Evolutionary conservation across 352 stramenopile species (phyloP).

Genomic region (Phytophthora fragariaefolia): DNA sequence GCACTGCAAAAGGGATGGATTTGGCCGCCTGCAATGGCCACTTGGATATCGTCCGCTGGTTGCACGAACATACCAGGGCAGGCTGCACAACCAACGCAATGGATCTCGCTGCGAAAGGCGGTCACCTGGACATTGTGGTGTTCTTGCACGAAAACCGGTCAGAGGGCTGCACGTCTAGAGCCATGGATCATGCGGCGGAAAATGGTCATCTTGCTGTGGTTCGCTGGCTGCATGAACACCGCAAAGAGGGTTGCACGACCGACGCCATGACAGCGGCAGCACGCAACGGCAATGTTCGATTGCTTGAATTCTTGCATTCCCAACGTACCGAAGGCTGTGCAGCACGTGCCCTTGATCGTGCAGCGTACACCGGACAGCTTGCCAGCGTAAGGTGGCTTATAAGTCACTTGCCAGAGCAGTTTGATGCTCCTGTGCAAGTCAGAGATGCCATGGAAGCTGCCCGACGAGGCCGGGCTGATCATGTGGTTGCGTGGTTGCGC

Average conservation of each 20-base stretch:
- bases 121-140: constrained; percentile 37
- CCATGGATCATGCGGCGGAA: constrained; percentile 59
- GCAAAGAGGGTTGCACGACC: constrained; percentile 44
- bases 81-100: constrained; percentile 54
- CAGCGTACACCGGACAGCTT: constrained; percentile 44
- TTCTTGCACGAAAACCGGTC: constrained; percentile 49
- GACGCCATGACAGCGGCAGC: constrained; percentile 55
- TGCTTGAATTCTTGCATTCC: constrained; percentile 43
- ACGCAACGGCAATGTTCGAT: constrained; percentile 43
- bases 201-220: constrained; percentile 48
- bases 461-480: constrained; percentile 34
- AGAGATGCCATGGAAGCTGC: constrained; percentile 32
- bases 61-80: too few relatives aligned
- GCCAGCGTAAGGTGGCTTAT: constrained; percentile 45
- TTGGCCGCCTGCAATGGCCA: too few relatives aligned
- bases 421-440: constrained; percentile 24
- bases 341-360: constrained; percentile 25
- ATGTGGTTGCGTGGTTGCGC: constrained; percentile 39
- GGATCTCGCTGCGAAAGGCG: constrained; percentile 46
- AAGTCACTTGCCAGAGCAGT: constrained; percentile 25
- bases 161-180: constrained; percentile 46
- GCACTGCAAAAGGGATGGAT: too few relatives aligned
- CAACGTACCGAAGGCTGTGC: constrained; percentile 40
- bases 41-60: too few relatives aligned
- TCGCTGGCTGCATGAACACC: constrained; percentile 49